These are phyloP conservation scores for Cutaneotrichosporon spelunceum DNA, from an alignment of 1,284 basidiomycete genomes.

Conservation along the genomic window DNA sequence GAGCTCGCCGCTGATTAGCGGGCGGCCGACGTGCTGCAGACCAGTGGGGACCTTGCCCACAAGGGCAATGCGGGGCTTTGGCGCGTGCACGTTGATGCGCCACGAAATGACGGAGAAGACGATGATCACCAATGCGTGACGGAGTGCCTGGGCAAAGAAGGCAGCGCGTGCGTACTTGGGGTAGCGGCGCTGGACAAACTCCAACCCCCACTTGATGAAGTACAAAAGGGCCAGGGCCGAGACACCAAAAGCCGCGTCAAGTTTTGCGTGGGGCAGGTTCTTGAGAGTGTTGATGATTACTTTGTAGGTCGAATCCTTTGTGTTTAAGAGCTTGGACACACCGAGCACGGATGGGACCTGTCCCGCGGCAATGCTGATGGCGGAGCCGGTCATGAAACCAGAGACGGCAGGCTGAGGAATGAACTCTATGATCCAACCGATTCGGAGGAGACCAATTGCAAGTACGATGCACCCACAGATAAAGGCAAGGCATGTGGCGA, in stretches of 20 bases:
- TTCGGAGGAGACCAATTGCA: slow-evolving; percentile 80
- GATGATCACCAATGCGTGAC: slow-evolving; percentile 83
- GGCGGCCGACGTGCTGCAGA: slow-evolving; percentile 71
- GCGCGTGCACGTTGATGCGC: slow-evolving; percentile 69
- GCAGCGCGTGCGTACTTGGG: slow-evolving; percentile 70
- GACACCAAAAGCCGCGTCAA: slow-evolving; percentile 89
- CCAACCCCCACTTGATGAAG: slow-evolving; percentile 65
- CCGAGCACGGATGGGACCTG: slow-evolving; percentile 86
- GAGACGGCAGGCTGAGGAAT: slow-evolving; percentile 76
- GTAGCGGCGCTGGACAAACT: slow-evolving; percentile 61
- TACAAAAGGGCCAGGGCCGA: slow-evolving; percentile 65
- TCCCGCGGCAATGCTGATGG: slow-evolving; percentile 78
- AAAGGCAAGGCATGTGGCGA: slow-evolving; percentile 82
- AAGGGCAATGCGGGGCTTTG: slow-evolving; percentile 74
- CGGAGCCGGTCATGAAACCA: slow-evolving; percentile 77
- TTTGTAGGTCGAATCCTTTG: slow-evolving; percentile 75
- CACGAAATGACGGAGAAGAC: slow-evolving; percentile 80
- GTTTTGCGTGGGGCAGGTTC: slow-evolving; percentile 61
- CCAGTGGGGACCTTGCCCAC: slow-evolving; percentile 78
- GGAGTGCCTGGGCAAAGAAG: slow-evolving; percentile 80
- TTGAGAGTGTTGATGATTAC: slow-evolving; percentile 95
- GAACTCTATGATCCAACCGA: slow-evolving; percentile 96
- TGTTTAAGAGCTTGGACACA: slow-evolving; percentile 68
- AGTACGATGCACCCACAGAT: slow-evolving; percentile 91
- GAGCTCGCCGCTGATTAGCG: slow-evolving; percentile 64